These are phyloP conservation scores for Paxillus ammoniavirescens DNA, from an alignment of 768 basidiomycete genomes.

Conservation along the genomic window DNA sequence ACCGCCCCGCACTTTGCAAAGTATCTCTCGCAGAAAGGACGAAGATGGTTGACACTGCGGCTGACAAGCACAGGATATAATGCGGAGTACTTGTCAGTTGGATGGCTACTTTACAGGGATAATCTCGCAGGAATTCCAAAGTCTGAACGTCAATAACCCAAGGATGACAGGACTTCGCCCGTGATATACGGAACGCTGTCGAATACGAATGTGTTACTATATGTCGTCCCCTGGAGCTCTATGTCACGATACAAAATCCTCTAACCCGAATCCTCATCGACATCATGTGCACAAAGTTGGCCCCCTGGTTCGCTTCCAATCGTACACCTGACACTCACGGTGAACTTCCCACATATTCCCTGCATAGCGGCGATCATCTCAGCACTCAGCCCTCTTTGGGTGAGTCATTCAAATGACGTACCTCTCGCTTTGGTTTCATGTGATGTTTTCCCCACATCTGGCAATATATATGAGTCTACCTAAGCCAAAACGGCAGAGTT, in stretches of 20 bases:
- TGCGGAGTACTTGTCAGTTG: not conserved
- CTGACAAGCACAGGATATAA: not conserved
- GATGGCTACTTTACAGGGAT: no score
- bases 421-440: not conserved
- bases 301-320: not conserved
- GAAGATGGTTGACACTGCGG: not conserved
- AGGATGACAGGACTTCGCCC: not conserved
- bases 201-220: no score
- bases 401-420: not conserved
- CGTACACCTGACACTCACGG: not conserved
- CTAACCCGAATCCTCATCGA: not conserved
- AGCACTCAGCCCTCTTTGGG: no score
- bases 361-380: no score
- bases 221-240: not conserved
- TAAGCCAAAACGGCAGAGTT: no score
- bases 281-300: no score
- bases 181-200: not conserved
- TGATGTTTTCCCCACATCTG: no score
- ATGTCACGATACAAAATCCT: not conserved
- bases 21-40: not conserved
- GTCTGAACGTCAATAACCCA: not conserved
- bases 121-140: no score
- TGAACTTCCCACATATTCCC: not conserved
- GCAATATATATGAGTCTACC: no score
- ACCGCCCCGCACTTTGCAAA: no score